phyloP scores from a whole-genome alignment of 768 basidiomycete species.

The Lentinula guzmanii region DNA sequence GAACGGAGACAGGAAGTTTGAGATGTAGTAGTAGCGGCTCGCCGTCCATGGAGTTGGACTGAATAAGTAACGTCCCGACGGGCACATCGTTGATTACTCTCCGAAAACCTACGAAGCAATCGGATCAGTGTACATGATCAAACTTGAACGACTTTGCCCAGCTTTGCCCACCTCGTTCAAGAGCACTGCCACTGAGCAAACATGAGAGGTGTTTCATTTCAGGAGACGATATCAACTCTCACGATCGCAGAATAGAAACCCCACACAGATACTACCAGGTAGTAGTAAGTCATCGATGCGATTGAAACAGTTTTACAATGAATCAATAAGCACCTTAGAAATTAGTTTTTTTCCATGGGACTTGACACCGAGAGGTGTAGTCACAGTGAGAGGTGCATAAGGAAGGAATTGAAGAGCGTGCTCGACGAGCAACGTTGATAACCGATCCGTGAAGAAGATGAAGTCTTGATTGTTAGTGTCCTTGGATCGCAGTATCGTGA shows the following conservation, averaged over 20 bases:
- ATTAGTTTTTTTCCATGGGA: conserved; percentile 58
- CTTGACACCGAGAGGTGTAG: conserved; percentile 58
- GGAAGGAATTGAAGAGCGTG: conserved; percentile 81
- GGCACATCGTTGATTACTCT: conserved; percentile 82
- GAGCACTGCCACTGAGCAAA: conserved; percentile 67
- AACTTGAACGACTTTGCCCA: neutral
- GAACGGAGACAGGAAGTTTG: conserved; percentile 71
- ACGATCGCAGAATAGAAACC: conserved; percentile 86
- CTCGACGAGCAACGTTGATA: conserved; percentile 82
- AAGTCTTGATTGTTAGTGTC: conserved; percentile 79
- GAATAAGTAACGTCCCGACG: conserved; percentile 86
- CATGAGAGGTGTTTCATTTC: conserved; percentile 5
- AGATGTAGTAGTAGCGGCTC: conserved; percentile 85
- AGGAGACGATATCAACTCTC: conserved; percentile 21
- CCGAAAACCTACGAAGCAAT: conserved; percentile 36
- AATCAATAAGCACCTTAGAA: conserved; percentile 36
- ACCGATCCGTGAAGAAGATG: conserved; percentile 85
- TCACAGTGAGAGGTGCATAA: conserved; percentile 50
- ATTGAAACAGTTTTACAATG: conserved; percentile 1
- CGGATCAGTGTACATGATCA: neutral
- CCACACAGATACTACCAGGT: conserved; percentile 67
- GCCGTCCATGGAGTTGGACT: conserved; percentile 77
- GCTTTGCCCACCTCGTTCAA: conserved; percentile 63
- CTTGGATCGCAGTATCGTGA: conserved; percentile 75
- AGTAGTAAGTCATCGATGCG: neutral